Evolutionary conservation across 495 filamentous ascomycete species (phyloP).

Genomic region (Penicillium herquei): DNA sequence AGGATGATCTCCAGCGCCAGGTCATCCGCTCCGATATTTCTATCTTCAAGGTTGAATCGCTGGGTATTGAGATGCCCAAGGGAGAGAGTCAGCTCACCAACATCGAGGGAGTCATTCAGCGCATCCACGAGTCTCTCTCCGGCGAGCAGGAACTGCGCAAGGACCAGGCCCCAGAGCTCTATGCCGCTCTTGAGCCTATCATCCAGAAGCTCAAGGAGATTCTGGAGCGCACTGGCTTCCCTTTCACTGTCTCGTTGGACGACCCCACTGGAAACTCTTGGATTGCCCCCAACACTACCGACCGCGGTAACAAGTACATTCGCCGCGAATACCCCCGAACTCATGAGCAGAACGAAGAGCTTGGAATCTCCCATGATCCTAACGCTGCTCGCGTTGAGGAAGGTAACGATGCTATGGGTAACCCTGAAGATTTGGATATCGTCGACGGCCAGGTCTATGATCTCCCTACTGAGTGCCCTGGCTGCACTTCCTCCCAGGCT

Average conservation of each 20-base stretch:
- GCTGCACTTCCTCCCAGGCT: slow-evolving; percentile 55
- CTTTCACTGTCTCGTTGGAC: slow-evolving; percentile 83
- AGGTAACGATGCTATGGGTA: slow-evolving; percentile 12
- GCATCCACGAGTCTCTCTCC: slow-evolving; percentile 72
- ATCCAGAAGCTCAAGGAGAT: slow-evolving; percentile 70
- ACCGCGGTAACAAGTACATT: slow-evolving; percentile 72
- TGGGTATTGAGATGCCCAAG: slow-evolving; percentile 88
- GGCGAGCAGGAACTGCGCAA: slow-evolving; percentile 73
- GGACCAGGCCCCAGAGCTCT: slow-evolving; percentile 68
- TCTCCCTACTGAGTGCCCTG: slow-evolving; percentile 87
- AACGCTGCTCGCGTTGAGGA: slow-evolving; percentile 28
- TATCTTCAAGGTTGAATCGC: slow-evolving; percentile 72
- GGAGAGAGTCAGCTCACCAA: slow-evolving; percentile 88
- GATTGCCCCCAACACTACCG: slow-evolving; percentile 81
- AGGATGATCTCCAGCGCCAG: slow-evolving; percentile 75
- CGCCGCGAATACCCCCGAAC: slow-evolving; percentile 79
- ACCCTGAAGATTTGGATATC: slow-evolving; percentile 69
- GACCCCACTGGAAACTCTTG: slow-evolving; percentile 97
- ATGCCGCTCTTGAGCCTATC: slow-evolving; percentile 70
- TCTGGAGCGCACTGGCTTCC: slow-evolving; percentile 69
- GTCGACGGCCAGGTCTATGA: slow-evolving; percentile 85
- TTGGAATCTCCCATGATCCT: slow-evolving; percentile 62
- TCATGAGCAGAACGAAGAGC: slow-evolving; percentile 75
- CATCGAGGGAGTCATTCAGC: slow-evolving; percentile 79
- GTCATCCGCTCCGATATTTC: slow-evolving; percentile 90